Conservation (phyloP, 768 basidiomycete species). For the Amanita phalloides region DNA sequence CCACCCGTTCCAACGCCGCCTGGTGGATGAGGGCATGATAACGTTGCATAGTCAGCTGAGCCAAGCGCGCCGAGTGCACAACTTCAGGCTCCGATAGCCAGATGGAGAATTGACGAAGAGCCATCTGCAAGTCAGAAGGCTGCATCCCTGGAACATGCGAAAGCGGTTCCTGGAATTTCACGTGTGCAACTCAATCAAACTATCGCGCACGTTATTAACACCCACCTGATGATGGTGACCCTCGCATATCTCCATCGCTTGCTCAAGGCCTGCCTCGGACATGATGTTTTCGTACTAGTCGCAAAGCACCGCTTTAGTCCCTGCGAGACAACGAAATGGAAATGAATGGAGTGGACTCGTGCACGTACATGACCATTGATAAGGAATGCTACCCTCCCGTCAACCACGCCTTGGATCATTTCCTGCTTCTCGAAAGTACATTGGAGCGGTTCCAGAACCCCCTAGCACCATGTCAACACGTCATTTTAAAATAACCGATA, state of each 20-base stretch:
- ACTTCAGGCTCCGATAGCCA: slow-evolving; percentile 84
- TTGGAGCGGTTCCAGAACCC: slow-evolving; percentile 51
- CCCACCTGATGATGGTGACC: slow-evolving; percentile 29
- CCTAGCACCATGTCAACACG: slow-evolving; percentile 24
- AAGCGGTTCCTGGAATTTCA: slow-evolving; percentile 43
- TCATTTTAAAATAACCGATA: background rate
- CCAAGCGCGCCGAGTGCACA: slow-evolving; percentile 69
- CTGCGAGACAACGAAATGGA: background rate
- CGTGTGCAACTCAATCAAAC: background rate
- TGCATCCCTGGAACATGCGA: slow-evolving; percentile 63
- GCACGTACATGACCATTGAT: slow-evolving; percentile 75
- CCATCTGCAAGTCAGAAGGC: slow-evolving; percentile 46
- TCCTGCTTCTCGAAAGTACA: slow-evolving; percentile 57
- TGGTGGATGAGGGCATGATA: slow-evolving; percentile 68
- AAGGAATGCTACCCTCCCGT: slow-evolving; percentile 49
- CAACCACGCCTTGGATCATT: slow-evolving; percentile 48
- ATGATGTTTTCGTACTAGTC: slow-evolving; percentile 39
- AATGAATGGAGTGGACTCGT: background rate
- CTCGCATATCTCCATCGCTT: slow-evolving; percentile 32
- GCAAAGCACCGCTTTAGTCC: background rate
- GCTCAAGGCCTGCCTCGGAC: slow-evolving; percentile 40
- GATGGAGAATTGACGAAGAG: slow-evolving; percentile 62
- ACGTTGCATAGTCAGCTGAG: slow-evolving; percentile 56
- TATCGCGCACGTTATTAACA: background rate
- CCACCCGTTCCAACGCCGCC: slow-evolving; percentile 59